These are phyloP conservation scores for Balamuthia mandrillaris DNA, from an alignment of 208 protist genomes.

Conservation along the genomic window DNA sequence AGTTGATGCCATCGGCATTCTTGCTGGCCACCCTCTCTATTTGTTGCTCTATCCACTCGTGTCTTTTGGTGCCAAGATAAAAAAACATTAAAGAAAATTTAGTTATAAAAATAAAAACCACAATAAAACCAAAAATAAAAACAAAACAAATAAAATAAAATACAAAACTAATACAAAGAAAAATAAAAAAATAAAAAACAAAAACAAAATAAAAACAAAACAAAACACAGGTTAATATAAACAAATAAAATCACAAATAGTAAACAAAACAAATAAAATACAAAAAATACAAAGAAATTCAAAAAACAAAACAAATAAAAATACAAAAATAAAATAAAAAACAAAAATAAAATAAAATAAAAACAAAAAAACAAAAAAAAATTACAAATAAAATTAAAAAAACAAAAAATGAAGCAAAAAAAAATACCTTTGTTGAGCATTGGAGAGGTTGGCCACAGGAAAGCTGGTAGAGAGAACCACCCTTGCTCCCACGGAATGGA, in stretches of 20 bases:
- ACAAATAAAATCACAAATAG: not conserved
- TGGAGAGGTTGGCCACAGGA: no score
- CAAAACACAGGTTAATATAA: not conserved
- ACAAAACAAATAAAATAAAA: not conserved
- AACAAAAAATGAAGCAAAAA: no score
- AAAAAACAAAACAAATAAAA: no score
- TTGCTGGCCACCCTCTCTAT: conserved; percentile 1
- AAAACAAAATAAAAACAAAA: not conserved
- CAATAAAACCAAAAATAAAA: conserved; percentile 1
- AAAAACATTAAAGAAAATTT: not conserved
- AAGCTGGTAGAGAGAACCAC: no score
- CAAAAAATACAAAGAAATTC: not conserved
- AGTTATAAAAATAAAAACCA: not conserved
- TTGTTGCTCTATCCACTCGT: conserved; percentile 25
- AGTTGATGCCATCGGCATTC: no score
- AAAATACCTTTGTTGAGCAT: no score
- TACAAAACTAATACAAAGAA: not conserved
- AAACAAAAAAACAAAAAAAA: no score
- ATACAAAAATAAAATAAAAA: not conserved
- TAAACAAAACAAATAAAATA: not conserved
- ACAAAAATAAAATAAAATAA: not conserved
- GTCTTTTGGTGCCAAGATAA: no score
- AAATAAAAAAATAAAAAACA: not conserved
- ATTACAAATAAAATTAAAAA: no score
- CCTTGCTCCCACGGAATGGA: no score